Evolutionary conservation across 192 early-diverging fungal species (phyloP), one percentile per base, ranked within the genome.

Genomic region (Diversispora eburnea): DNA sequence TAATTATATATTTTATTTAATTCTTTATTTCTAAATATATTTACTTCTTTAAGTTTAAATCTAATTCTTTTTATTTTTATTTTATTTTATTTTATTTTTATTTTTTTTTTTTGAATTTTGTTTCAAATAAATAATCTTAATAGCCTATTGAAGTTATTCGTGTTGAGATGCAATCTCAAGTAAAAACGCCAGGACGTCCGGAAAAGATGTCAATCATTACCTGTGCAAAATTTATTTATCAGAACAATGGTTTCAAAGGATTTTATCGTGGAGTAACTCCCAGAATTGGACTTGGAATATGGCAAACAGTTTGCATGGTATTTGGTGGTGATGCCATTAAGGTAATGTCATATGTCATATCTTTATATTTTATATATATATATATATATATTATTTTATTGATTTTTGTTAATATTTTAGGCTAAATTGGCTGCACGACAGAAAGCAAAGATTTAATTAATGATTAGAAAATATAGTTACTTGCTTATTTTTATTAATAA

Each of bases 141-240:
- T 10, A 99, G 79, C 97, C 97, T 39, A 94, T 99, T 73, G 97
- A 99, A 78, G 97, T 99, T 54, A 98, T 99, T 69, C 92, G 97
- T 70, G 94, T 99, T 10, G 95, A 99, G 74, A 99, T 99, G 97
- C 97, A 99, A 85, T 90, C 88, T 62, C 95, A 97, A 81, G 84
- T 94, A 54, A 95, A 97, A 84, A 84, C 87, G 3, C 89, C 80
- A 10, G 92, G 91, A 54, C 88, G 97, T 45, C 97, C 97, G 17
- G 90, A 92, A 68, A 97, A 98, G 75, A 87, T 98, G 89, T 93
- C 92, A 60, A 94, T 99, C 68, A 83, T 83, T 39, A 84, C 86
- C 56, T 89, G 91, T 41, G 92, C 95, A 33, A 86, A 89, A 74
- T 97, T 88, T 82, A 97, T 99, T 77, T 96, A 95, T 85, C 76